Evolutionary conservation across 2,329 filamentous ascomycete species (phyloP).

Genomic region (Penicillium sp.): DNA sequence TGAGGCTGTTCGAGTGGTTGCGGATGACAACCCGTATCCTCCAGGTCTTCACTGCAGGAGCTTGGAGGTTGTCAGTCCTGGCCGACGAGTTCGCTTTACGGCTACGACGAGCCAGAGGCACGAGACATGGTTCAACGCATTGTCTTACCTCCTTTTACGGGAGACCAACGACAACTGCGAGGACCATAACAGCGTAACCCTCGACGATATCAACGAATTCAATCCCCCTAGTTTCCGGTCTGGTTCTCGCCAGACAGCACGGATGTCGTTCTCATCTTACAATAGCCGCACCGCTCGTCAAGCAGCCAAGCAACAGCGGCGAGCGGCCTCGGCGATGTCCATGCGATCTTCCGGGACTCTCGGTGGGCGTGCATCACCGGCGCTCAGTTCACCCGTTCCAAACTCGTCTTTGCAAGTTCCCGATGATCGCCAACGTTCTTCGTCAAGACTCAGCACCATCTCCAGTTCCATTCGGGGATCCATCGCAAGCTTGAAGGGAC

Average conservation of each 20-base stretch:
- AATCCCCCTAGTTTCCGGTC: slow-evolving; percentile 67
- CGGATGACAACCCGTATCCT: slow-evolving; percentile 91
- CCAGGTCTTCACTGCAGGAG: slow-evolving; percentile 94
- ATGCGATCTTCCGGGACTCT: slow-evolving; percentile 37
- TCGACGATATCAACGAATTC: slow-evolving; percentile 71
- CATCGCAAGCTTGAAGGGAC: slow-evolving; percentile 49
- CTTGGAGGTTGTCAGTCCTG: slow-evolving; percentile 82
- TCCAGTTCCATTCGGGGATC: slow-evolving; percentile 50
- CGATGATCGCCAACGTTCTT: slow-evolving; percentile 42
- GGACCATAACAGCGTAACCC: slow-evolving; percentile 57
- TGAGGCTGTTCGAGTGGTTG: slow-evolving; percentile 85
- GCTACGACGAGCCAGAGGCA: slow-evolving; percentile 90
- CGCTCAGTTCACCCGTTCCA: slow-evolving; percentile 33
- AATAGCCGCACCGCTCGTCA: slow-evolving; percentile 69
- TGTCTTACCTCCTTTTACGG: slow-evolving; percentile 86
- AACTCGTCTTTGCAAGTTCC: slow-evolving; percentile 35
- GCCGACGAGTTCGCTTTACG: slow-evolving; percentile 87
- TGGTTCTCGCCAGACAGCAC: slow-evolving; percentile 54
- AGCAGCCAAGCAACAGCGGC: slow-evolving; percentile 54
- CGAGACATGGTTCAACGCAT: slow-evolving; percentile 97
- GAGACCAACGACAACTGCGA: slow-evolving; percentile 60
- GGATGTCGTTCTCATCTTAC: slow-evolving; percentile 71
- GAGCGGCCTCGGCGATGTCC: slow-evolving; percentile 39
- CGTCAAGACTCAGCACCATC: slow-evolving; percentile 49
- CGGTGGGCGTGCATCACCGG: slow-evolving; percentile 33